These are phyloP conservation scores for Populus simonii DNA, from an alignment of 345 rosid species.

Conservation along the genomic window DNA sequence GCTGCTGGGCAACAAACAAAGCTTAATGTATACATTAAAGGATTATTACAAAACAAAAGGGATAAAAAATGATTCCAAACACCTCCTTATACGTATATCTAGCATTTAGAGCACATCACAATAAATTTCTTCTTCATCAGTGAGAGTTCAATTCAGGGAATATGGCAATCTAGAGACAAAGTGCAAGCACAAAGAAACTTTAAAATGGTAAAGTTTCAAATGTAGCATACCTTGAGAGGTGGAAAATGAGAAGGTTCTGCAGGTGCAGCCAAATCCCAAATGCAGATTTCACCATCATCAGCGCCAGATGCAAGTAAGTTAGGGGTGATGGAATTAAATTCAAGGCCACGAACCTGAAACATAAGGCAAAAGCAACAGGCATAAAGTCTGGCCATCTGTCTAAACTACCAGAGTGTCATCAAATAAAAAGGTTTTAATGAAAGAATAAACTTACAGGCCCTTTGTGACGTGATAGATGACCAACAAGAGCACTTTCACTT, in stretches of 20 bases:
- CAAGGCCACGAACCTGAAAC: conserved; percentile 95
- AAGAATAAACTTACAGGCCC: conserved; percentile 79
- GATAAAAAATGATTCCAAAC: neutral
- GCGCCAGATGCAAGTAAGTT: conserved; percentile 96
- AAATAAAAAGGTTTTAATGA: neutral
- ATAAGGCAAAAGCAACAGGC: neutral
- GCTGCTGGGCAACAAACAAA: neutral
- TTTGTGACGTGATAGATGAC: conserved; percentile 74
- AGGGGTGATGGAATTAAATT: conserved; percentile 70
- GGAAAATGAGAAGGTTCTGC: conserved; percentile 83
- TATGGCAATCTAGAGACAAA: neutral
- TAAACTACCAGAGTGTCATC: neutral
- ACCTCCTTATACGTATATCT: neutral
- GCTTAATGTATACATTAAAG: neutral
- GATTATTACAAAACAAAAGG: neutral
- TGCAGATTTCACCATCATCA: conserved; percentile 93
- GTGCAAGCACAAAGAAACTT: neutral
- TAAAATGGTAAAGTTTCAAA: neutral
- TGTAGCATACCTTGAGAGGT: conserved; percentile 57
- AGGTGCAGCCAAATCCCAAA: conserved; percentile 89
- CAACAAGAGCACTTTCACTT: conserved; percentile 59
- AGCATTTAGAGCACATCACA: neutral
- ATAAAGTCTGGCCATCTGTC: conserved; percentile 6
- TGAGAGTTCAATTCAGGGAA: neutral
- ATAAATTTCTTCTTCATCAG: neutral